Evolutionary conservation across 176 grass and related monocot genomes (phyloP), one percentile per base, ranked within the genome.

Genomic region (Oryza meridionalis): DNA sequence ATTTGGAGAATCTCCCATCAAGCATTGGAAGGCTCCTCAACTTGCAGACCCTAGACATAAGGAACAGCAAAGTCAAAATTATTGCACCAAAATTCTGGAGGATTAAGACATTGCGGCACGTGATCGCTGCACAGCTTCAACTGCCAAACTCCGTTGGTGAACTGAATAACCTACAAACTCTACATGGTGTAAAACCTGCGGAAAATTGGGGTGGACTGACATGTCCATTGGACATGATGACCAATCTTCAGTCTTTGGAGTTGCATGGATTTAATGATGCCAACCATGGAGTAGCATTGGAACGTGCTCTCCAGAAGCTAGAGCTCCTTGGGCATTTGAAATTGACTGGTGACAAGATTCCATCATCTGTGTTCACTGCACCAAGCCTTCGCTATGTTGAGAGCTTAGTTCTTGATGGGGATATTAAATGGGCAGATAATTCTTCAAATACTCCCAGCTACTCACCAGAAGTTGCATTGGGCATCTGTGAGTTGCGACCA

Each of bases 41-140:
- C 77, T 68, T 86, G 51, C 49, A 79, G 65, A 86, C 84, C 1
- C 69, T 86, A 15, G 49, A 86, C 33, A 86, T 86, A 59, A 64
- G 38, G 1, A 33, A 10, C 1, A 81, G 66, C 10, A 22, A 81
- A 71, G 21, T 86, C 5, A 67, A 71, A 32, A 22, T 33, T 14
- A 66, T 86, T 70, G 50, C 11, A 64, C 40, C 37, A 17, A 14
- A 21, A 25, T 82, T 84, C 38, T 76, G 70, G 82, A 67, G 12
- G 25, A 76, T 84, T 42, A 83, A 43, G 25, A 17, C 26, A 3
- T 55, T 84, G 4, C 33, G 70, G 3, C 81, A 76, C 49, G 53
- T 84, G 17, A 15, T 80, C 14, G 76, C 76, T n/a, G 22, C 31
- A 0, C 55, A 21, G 4, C 74, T 86, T 10, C 3, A 16, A 0